phyloP scores from a whole-genome alignment of 208 protist genomes.

The Novymonas esmeraldas region DNA sequence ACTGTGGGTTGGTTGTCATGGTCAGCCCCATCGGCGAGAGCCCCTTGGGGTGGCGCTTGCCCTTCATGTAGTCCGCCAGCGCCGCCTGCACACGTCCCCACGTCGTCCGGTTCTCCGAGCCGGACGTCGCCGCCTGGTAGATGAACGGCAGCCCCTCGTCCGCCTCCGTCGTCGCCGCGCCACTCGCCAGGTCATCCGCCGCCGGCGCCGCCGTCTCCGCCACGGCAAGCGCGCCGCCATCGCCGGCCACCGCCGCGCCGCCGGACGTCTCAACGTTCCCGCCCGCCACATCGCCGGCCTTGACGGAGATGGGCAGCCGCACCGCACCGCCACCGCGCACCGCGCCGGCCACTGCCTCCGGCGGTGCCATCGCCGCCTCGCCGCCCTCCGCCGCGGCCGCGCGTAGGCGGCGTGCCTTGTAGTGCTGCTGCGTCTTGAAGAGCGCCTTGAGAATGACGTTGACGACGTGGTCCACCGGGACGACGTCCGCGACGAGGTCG shows the following conservation, averaged over 20 bases:
- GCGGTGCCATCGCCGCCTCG: not conserved
- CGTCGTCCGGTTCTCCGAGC: constrained; percentile 47
- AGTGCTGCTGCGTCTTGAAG: constrained; percentile 66
- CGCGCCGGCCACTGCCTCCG: not conserved
- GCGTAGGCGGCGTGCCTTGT: constrained; percentile 26
- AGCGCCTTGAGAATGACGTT: constrained; percentile 85
- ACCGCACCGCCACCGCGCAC: constrained; percentile 3
- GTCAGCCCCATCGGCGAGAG: constrained; percentile 34
- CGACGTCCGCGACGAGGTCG: constrained; percentile 62
- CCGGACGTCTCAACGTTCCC: constrained; percentile 11
- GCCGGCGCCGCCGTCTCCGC: constrained; percentile 9
- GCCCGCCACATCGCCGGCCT: not conserved
- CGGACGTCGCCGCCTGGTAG: constrained; percentile 67
- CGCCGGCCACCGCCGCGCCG: not conserved
- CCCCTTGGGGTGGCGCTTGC: constrained; percentile 55
- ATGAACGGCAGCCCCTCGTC: constrained; percentile 51
- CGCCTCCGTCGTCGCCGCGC: constrained; percentile 15
- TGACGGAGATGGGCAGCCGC: constrained; percentile 8
- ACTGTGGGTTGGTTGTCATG: constrained; percentile 41
- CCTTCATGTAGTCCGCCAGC: constrained; percentile 41
- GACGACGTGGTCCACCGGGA: constrained; percentile 88
- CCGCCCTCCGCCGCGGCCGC: constrained; percentile 3
- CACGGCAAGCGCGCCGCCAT: not conserved
- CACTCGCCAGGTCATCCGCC: constrained; percentile 1
- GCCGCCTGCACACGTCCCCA: constrained; percentile 47